Percentiles rank a stretch among this genome's conserved stretches.
Evolutionary conservation across 306 rosid genomes (phyloP).

Genomic region (Chamaecrista fasciculata): DNA sequence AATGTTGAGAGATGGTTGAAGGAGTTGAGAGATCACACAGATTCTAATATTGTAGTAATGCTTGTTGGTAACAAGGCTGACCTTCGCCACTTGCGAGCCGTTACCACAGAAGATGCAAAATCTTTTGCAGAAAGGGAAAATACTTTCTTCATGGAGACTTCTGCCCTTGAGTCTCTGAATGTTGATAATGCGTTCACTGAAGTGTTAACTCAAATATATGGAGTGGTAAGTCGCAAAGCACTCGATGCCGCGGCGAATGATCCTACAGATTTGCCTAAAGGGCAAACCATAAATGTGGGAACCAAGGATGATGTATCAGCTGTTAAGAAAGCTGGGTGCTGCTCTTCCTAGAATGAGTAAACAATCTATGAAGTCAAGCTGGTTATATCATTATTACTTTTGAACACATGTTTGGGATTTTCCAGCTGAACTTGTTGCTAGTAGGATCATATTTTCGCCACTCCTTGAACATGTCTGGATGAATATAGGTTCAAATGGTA

Average conservation of each 20-base stretch:
- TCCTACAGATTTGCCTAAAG: constrained; percentile 49
- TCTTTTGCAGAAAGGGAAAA: constrained; percentile 54
- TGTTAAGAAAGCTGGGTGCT: constrained; percentile 51
- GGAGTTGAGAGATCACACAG: constrained; percentile 65
- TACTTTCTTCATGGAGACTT: constrained; percentile 56
- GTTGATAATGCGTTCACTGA: constrained; percentile 59
- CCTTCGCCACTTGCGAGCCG: constrained; percentile 52
- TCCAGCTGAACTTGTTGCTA: neutral
- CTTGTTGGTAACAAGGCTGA: constrained; percentile 61
- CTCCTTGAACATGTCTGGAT: neutral
- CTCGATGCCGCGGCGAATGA: constrained; percentile 50
- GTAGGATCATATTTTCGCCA: neutral
- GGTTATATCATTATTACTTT: constrained; percentile 6
- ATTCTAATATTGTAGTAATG: constrained; percentile 55
- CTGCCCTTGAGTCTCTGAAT: constrained; percentile 57
- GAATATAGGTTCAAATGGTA: constrained; percentile 19
- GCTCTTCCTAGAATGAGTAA: constrained; percentile 39
- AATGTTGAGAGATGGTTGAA: constrained; percentile 64
- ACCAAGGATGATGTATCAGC: constrained; percentile 62
- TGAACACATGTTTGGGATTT: neutral
- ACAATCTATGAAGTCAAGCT: neutral
- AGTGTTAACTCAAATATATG: constrained; percentile 50
- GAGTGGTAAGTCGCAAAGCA: constrained; percentile 50
- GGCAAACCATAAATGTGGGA: constrained; percentile 52
- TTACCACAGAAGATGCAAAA: constrained; percentile 49